phyloP scores from a whole-genome alignment of 352 stramenopile species.

The Hyaloperonospora brassicae region DNA sequence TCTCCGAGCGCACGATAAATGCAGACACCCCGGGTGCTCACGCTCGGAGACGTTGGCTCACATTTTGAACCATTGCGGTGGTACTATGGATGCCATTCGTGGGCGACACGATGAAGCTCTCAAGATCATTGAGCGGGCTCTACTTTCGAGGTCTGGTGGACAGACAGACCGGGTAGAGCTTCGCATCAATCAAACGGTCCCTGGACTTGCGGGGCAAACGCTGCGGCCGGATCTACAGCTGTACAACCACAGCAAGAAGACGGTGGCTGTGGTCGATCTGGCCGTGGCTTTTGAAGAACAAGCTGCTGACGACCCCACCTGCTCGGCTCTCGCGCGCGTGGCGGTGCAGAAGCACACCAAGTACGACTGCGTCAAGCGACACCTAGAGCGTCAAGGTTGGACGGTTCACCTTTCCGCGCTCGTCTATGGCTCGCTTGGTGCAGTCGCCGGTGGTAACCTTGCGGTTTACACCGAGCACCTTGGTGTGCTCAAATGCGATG shows the following conservation, averaged over 20 bases:
- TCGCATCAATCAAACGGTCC: neutral
- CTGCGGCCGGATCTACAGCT: neutral
- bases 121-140: neutral
- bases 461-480: too few species aligned
- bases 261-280: slow-evolving; percentile 6
- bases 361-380: slow-evolving; percentile 6
- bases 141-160: neutral
- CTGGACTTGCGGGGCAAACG: neutral
- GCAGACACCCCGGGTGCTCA: too few species aligned
- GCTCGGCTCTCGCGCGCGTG: too few species aligned
- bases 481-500: too few species aligned
- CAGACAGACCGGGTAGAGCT: neutral
- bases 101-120: neutral
- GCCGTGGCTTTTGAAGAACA: slow-evolving; percentile 3
- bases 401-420: too few species aligned
- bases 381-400: slow-evolving; percentile 7
- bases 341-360: too few species aligned
- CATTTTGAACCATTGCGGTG: neutral
- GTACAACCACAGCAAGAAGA: slow-evolving; percentile 5
- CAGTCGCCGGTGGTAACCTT: too few species aligned
- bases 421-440: too few species aligned
- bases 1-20: neutral
- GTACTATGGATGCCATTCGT: neutral
- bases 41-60: too few species aligned
- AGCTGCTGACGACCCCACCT: neutral